phyloP scores from a whole-genome alignment of 2,329 filamentous ascomycete genomes.

The Fusarium sp. region DNA sequence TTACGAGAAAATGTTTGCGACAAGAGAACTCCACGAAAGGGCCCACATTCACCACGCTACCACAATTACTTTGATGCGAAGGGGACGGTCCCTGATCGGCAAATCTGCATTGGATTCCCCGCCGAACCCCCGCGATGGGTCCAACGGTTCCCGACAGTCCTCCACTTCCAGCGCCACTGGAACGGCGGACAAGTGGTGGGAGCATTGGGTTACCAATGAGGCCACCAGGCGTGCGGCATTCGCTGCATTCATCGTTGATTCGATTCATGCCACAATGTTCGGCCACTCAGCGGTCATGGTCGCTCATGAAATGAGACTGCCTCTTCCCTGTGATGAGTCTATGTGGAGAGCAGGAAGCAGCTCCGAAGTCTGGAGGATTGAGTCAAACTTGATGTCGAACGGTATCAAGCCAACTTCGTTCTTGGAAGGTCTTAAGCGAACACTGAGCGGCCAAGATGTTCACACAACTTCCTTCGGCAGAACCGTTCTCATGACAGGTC shows the following conservation, averaged over 20 bases:
- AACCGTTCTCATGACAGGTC: slow-evolving; percentile 91
- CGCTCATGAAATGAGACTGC: slow-evolving; percentile 91
- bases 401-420: slow-evolving; percentile 89
- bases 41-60: slow-evolving; percentile 98
- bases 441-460: slow-evolving; percentile 85
- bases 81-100: slow-evolving; percentile 90
- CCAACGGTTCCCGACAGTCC: slow-evolving; percentile 68
- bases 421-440: slow-evolving; percentile 89
- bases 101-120: slow-evolving; percentile 87
- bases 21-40: slow-evolving; percentile 88
- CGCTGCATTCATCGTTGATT: slow-evolving; percentile 94
- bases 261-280: slow-evolving; percentile 97
- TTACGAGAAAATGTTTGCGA: slow-evolving; percentile 98
- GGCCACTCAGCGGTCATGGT: slow-evolving; percentile 98
- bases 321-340: slow-evolving; percentile 90
- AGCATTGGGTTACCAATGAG: slow-evolving; percentile 94
- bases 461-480: slow-evolving; percentile 94
- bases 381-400: slow-evolving; percentile 82
- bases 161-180: slow-evolving; percentile 72
- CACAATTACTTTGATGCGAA: slow-evolving; percentile 92
- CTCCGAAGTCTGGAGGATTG: slow-evolving; percentile 85
- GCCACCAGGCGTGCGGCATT: slow-evolving; percentile 91
- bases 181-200: slow-evolving; percentile 91
- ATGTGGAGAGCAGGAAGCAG: slow-evolving; percentile 92
- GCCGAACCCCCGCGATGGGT: slow-evolving; percentile 74